Conservation (phyloP, 139 green algal species). For the Asterochloris sp. region DNA sequence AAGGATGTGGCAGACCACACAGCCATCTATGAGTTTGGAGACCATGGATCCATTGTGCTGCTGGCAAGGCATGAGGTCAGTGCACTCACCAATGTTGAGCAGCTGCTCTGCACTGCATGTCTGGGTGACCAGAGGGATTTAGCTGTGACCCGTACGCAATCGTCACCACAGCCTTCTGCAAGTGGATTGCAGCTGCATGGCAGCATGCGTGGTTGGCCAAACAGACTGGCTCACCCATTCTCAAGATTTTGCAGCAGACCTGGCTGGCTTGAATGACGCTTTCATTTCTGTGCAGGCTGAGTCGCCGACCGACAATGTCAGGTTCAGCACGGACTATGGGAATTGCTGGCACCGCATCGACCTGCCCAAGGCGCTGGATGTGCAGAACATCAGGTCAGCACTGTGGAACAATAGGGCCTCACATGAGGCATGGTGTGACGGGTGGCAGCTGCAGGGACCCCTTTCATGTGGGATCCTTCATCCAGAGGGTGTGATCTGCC, state of each 20-base stretch:
- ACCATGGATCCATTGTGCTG: conserved; percentile 87
- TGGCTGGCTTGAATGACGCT: neutral
- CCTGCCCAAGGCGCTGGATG: conserved; percentile 63
- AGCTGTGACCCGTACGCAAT: neutral
- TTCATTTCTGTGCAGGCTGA: conserved; percentile 15
- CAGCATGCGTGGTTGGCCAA: no score
- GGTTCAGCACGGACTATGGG: conserved; percentile 82
- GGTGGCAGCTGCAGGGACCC: neutral
- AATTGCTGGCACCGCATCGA: conserved; percentile 76
- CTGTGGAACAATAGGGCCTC: neutral
- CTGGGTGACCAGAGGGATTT: neutral
- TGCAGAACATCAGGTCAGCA: conserved; percentile 86
- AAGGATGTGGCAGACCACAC: conserved; percentile 72
- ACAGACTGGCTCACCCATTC: no score
- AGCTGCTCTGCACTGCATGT: no score
- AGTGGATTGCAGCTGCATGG: neutral
- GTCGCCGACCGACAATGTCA: conserved; percentile 46
- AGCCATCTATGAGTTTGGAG: conserved; percentile 83
- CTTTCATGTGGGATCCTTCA: neutral
- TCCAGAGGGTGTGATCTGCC: neutral
- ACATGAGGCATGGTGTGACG: neutral
- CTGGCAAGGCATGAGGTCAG: conserved; percentile 67
- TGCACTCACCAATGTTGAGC: neutral
- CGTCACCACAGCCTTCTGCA: neutral
- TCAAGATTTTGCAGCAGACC: no score